These are phyloP conservation scores for Pichia sp. DNA, from an alignment of 1,139 yeast genomes.

Conservation along the genomic window DNA sequence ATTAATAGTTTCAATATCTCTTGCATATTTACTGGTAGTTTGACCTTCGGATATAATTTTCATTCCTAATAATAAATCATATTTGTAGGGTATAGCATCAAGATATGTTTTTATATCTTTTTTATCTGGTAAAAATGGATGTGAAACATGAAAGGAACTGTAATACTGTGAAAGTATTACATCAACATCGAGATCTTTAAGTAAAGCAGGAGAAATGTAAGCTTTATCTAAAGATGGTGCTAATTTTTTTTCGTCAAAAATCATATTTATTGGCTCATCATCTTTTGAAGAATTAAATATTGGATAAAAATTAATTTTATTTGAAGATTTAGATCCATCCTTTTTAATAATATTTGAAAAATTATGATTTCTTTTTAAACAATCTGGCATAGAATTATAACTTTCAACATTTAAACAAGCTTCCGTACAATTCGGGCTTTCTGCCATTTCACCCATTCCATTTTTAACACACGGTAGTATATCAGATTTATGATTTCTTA, in stretches of 20 bases:
- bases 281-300: conserved; percentile 27
- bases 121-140: conserved; percentile 40
- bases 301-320: conserved; percentile 25
- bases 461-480: conserved; percentile 28
- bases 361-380: conserved; percentile 13
- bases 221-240: conserved; percentile 18
- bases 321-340: too few relatives aligned
- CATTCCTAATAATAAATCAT: conserved; percentile 40
- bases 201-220: conserved; percentile 27
- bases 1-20: conserved; percentile 34
- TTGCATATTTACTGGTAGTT: conserved; percentile 29
- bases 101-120: conserved; percentile 32
- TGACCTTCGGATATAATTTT: conserved; percentile 44
- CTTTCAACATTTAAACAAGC: conserved; percentile 24
- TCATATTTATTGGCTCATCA: conserved; percentile 18
- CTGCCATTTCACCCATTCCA: conserved; percentile 19
- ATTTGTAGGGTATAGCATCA: conserved; percentile 29
- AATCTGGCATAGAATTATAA: conserved; percentile 23
- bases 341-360: too few relatives aligned
- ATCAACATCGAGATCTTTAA: conserved; percentile 24
- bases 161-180: conserved; percentile 35
- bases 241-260: conserved; percentile 21
- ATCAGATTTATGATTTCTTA: conserved; percentile 10
- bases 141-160: conserved; percentile 35
- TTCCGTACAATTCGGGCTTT: conserved; percentile 20